Evolutionary conservation across 805 yeast species (phyloP), one percentile per base, ranked within the genome.

Genomic region (Metschnikowia cubensis): DNA sequence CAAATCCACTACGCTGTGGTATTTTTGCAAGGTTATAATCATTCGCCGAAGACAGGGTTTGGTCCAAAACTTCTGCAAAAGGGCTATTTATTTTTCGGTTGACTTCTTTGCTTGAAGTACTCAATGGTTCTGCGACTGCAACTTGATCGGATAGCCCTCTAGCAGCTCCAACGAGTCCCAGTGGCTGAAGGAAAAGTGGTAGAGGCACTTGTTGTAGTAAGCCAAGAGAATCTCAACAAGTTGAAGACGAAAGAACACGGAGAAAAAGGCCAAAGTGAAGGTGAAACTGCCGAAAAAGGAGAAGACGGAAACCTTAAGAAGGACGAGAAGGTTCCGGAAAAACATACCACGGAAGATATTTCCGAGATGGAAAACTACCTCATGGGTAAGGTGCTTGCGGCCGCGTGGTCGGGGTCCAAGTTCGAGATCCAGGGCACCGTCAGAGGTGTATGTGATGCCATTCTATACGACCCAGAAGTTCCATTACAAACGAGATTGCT

Each of bases 341-440:
- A 69, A 51, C 77, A 74, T 53, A 65, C 85, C 0, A 74, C 74
- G 2, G 87, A 83, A 55, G 85, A 83, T 48, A 53, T 83, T 21
- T 89, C 88, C 2, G 85, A 84, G 52, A 77, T 83, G 73, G 92
- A 87, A 61, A 83, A 85, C 62, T 74, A 83, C 32, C 68, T 87
- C 56, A 83, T 86, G 75, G 94, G 92, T 18, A 87, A 87, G 64
- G 87, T 87, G 17, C 69, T 87, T 34, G 85, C 87, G 7, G 92
- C 91, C 2, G 94, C 94, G 7, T 87, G 95, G 95, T 82, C 82
- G 11, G 89, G 92, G 0, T 83, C 91, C 11, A 84, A 80, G 60
- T 86, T 82, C 62, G 95, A 87, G 64, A 87, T 87, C 47, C 86
- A 83, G 64, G 76, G 85, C 13, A 85, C 89, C 0, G 74, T 85